Evolutionary conservation across 2,329 filamentous ascomycete genomes (phyloP).

Genomic region (Pyrenochaeta sp.): DNA sequence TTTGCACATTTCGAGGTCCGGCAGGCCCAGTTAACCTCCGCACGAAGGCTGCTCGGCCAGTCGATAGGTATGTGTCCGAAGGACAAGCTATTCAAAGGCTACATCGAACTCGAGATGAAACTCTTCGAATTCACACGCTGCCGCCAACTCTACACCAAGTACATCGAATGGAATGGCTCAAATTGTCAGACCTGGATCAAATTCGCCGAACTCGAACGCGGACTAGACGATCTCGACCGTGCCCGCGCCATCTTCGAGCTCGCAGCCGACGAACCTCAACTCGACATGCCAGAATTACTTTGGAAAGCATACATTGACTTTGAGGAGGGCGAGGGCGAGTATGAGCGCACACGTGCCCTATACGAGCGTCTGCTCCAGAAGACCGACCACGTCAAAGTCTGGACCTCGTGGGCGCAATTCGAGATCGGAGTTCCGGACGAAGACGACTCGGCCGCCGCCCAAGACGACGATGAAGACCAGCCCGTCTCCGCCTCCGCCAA

Average conservation of each 20-base stretch:
- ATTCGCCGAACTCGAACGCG: constrained; percentile 91
- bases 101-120: constrained; percentile 90
- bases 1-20: constrained; percentile 94
- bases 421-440: constrained; percentile 91
- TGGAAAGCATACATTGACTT: constrained; percentile 99
- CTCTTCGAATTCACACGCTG: constrained; percentile 94
- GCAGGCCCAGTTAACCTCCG: constrained; percentile 78
- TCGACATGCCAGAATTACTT: constrained; percentile 97
- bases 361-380: constrained; percentile 92
- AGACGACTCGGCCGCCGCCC: constrained; percentile 66
- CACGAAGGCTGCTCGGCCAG: constrained; percentile 87
- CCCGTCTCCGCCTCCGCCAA: constrained; percentile 84
- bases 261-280: constrained; percentile 77
- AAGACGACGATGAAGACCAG: constrained; percentile 49
- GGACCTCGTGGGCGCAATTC: constrained; percentile 98
- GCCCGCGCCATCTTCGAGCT: constrained; percentile 91
- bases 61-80: constrained; percentile 96
- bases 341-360: constrained; percentile 78
- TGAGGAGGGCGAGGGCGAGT: constrained; percentile 94
- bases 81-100: constrained; percentile 91
- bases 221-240: constrained; percentile 87
- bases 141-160: constrained; percentile 90
- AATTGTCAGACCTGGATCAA: constrained; percentile 97
- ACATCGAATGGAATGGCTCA: constrained; percentile 87
- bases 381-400: constrained; percentile 99